Conservation (phyloP, 306 rosid species). For the Pyrus betulifolia region DNA sequence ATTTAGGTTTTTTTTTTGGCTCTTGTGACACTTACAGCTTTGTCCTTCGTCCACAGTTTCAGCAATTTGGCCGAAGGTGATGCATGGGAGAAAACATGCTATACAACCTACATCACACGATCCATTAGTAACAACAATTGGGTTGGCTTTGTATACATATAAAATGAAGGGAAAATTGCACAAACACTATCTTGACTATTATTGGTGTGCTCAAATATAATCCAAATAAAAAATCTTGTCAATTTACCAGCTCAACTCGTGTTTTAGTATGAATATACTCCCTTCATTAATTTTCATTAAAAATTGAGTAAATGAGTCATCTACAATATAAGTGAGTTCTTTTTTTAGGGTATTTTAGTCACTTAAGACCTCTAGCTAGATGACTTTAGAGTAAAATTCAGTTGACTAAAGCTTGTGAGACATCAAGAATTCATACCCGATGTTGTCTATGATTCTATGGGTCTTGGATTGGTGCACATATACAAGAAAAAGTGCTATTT, state of each 20-base stretch:
- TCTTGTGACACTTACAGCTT: slow-evolving; percentile 1
- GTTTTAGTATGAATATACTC: background rate
- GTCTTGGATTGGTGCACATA: too few relatives aligned
- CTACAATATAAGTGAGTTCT: background rate
- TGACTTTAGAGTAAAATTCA: background rate
- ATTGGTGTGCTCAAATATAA: background rate
- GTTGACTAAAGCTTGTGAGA: background rate
- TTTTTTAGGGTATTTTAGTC: too few relatives aligned
- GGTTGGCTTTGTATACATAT: background rate
- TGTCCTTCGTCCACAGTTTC: slow-evolving; percentile 2
- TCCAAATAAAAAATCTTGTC: too few relatives aligned
- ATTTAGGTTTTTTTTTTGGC: background rate
- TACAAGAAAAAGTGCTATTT: background rate
- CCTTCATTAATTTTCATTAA: background rate
- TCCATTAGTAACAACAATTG: background rate
- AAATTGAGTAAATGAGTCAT: too few relatives aligned
- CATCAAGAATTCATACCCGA: background rate
- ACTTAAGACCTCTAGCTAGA: background rate
- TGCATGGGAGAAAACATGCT: background rate
- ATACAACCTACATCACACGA: background rate
- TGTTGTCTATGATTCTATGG: too few relatives aligned
- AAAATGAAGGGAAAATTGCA: background rate
- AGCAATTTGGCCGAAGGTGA: background rate
- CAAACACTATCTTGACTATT: background rate
- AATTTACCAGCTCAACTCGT: background rate